A percentile compares a stretch with the other conserved stretches of the same genome.
Conservation (phyloP, 2,329 filamentous ascomycete species). For the Penicillium glabrum region DNA sequence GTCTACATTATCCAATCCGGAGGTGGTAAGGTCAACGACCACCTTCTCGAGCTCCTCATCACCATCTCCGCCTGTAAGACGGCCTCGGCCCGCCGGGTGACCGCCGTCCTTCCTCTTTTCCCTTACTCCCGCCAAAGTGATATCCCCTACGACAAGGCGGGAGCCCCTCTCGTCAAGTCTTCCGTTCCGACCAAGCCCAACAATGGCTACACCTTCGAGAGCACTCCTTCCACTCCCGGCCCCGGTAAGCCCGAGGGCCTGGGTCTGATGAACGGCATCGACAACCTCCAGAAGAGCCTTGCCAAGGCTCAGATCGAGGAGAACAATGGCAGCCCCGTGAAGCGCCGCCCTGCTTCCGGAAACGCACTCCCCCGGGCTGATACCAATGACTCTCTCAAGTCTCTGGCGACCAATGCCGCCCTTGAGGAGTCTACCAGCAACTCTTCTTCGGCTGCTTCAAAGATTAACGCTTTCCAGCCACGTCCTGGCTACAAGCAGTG, state of each 20-base stretch:
- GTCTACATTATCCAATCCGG: slow-evolving; percentile 98
- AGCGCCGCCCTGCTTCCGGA: slow-evolving; percentile 38
- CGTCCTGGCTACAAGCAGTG: slow-evolving; percentile 97
- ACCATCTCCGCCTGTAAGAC: slow-evolving; percentile 98
- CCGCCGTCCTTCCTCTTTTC: slow-evolving; percentile 90
- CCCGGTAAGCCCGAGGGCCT: slow-evolving; percentile 68
- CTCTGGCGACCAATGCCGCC: slow-evolving; percentile 47
- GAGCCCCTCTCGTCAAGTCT: slow-evolving; percentile 78
- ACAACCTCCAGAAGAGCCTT: slow-evolving; percentile 70
- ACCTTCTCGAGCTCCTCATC: slow-evolving; percentile 94
- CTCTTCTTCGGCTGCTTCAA: slow-evolving; percentile 51
- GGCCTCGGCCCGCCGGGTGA: slow-evolving; percentile 88
- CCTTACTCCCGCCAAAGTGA: slow-evolving; percentile 96
- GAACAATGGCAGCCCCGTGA: slow-evolving; percentile 42
- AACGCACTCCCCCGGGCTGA: slow-evolving; percentile 41
- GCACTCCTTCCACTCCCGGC: slow-evolving; percentile 80
- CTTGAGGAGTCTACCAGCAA: slow-evolving; percentile 66
- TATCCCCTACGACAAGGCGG: slow-evolving; percentile 92
- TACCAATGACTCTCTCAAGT: slow-evolving; percentile 40
- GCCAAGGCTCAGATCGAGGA: slow-evolving; percentile 65
- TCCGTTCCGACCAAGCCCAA: slow-evolving; percentile 44
- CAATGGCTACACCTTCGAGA: slow-evolving; percentile 80
- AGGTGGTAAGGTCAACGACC: slow-evolving; percentile 90
- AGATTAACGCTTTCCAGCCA: slow-evolving; percentile 67
- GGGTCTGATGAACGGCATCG: slow-evolving; percentile 66